Evolutionary conservation across 176 grass and related monocot species (phyloP).

Genomic region (Tuctoria greenei): DNA sequence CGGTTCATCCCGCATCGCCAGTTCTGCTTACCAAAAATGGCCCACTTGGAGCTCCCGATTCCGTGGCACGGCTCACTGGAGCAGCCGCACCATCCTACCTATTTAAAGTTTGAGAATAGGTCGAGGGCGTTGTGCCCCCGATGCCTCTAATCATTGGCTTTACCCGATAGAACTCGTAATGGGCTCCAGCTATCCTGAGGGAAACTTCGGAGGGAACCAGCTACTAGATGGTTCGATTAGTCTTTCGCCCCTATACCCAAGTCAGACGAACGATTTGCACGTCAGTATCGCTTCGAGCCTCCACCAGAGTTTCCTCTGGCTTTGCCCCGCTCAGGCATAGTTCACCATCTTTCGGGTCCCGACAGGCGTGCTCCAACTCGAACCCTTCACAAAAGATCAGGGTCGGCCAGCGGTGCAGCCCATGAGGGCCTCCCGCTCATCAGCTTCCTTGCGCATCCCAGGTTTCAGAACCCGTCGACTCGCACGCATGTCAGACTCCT

Average conservation of each 20-base stretch:
- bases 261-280: slow-evolving; percentile 84
- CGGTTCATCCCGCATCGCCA: slow-evolving; percentile 72
- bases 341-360: slow-evolving; percentile 85
- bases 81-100: slow-evolving; percentile 51
- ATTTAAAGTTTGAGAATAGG: slow-evolving; percentile 57
- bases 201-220: slow-evolving; percentile 47
- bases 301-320: slow-evolving; percentile 79
- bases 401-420: slow-evolving; percentile 54
- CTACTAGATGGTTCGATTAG: slow-evolving; percentile 72
- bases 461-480: slow-evolving; percentile 54
- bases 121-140: slow-evolving; percentile 59
- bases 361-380: slow-evolving; percentile 58
- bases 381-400: slow-evolving; percentile 79
- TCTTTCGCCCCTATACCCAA: slow-evolving; percentile 84
- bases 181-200: slow-evolving; percentile 61
- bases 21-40: slow-evolving; percentile 78
- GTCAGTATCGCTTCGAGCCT: slow-evolving; percentile 81
- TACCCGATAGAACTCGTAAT: slow-evolving; percentile 54
- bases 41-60: slow-evolving; percentile 68
- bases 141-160: slow-evolving; percentile 68
- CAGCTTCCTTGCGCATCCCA: too few species aligned
- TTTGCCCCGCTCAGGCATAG: slow-evolving; percentile 68
- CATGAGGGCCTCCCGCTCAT: too few species aligned
- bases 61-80: slow-evolving; percentile 46
- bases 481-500: slow-evolving; percentile 78